phyloP scores from a whole-genome alignment of 257 asterid genomes.

The Scutellaria barbata region DNA sequence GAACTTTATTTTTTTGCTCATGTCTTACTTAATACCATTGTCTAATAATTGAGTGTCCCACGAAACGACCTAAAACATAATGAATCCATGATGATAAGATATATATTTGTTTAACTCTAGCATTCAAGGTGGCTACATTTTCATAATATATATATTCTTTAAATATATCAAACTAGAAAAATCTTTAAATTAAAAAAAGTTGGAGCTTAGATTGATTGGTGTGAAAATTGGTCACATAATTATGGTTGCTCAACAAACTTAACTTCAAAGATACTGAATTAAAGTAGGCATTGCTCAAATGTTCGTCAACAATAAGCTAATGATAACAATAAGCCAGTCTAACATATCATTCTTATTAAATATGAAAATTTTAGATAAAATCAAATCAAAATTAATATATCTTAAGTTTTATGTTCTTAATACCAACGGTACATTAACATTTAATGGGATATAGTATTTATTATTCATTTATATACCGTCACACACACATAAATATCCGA shows the following conservation, averaged over 20 bases:
- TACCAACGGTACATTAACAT: too few species aligned
- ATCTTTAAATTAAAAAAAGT: not conserved
- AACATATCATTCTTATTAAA: not conserved
- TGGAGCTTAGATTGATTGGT: slow-evolving; percentile 1
- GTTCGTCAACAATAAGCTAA: slow-evolving; percentile 35
- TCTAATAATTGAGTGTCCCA: slow-evolving; percentile 37
- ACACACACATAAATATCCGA: too few species aligned
- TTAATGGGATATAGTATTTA: too few species aligned
- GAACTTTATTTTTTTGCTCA: too few species aligned
- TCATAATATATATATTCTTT: not conserved
- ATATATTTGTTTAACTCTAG: not conserved
- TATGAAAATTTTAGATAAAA: too few species aligned
- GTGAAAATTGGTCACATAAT: slow-evolving; percentile 32
- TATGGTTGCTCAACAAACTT: slow-evolving; percentile 36
- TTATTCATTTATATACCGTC: too few species aligned
- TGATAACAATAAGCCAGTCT: slow-evolving; percentile 28
- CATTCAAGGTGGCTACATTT: slow-evolving; percentile 24
- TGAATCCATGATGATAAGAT: slow-evolving; percentile 26
- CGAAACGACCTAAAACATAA: slow-evolving; percentile 27
- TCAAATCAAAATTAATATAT: too few species aligned
- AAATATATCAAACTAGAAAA: slow-evolving; percentile 14
- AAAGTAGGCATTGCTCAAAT: slow-evolving; percentile 39
- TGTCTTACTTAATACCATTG: slow-evolving; percentile 26
- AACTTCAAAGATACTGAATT: slow-evolving; percentile 48
- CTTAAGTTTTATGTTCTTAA: too few species aligned